Base-by-base conservation (phyloP, 352 stramenopile species). In the Peronospora tabacina region DNA sequence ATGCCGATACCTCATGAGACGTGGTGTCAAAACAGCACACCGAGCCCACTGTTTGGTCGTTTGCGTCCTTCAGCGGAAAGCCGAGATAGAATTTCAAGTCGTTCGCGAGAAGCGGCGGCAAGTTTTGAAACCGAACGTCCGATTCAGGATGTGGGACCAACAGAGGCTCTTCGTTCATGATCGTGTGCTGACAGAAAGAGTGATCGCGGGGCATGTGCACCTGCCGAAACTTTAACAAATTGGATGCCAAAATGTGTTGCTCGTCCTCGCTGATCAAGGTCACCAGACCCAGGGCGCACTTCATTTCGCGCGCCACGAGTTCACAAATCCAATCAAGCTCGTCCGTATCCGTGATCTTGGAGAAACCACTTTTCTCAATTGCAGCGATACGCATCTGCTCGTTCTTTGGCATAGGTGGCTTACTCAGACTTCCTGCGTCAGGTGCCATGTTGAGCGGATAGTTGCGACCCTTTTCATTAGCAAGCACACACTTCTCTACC, bases 101-200 rank as follows among this genome's bases (percentile, higher is more conserved):
- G 49, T 52, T 28, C 28, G 49, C 55, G 56, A 46, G 8, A 7
- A 68, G 59, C 0, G 63, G 57, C 10, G 47, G 52, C 30, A 75
- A 57, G 44, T 72, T 62, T 22, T 67, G 60, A 39, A 90, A 90
- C n/a, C 78, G 78, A 46, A 87, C 70, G 57, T 90, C 78, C 0
- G 75, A 61, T 28, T 82, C 68, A 0, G 68, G 59, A 39, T 85
- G 59, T 1, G 62, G 70, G 36, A 86, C 66, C 10, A 89, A 49
- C 22, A 90, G 49, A 8, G 77, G 75, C 61, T 71, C 66, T 35
- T 72, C 41, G 11, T 75, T 72, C 73, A 90, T 74, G 50, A 90
- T 74, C 13, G 65, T 75, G 51, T 87, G 78, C 30, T 75, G 63
- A 38, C 78, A 90, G 52, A 90, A 82, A 15, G 67, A 70, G n/a